A percentile compares a stretch with the other conserved stretches of the same genome.
Evolutionary conservation across 2,329 filamentous ascomycete species (phyloP).

Genomic region (Coniochaeta sp.): DNA sequence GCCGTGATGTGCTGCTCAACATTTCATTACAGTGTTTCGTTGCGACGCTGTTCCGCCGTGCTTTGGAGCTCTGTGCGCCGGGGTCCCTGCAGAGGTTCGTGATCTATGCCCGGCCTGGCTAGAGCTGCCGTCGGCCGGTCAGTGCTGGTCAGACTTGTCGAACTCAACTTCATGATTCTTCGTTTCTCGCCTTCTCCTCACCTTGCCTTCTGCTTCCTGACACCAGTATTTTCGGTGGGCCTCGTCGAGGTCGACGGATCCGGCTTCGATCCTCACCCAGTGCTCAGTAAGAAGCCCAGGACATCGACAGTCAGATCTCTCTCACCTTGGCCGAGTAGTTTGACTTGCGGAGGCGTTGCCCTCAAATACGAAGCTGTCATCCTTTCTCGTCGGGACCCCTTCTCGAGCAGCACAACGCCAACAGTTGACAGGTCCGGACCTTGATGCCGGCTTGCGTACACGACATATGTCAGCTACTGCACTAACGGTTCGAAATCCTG

Average conservation of each 20-base stretch:
- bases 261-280: too few species aligned
- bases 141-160: background rate
- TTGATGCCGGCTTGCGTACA: background rate
- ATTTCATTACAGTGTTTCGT: background rate
- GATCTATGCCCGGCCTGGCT: background rate
- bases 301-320: too few species aligned
- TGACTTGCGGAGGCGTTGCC: background rate
- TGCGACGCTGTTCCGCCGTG: background rate
- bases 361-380: background rate
- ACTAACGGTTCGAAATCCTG: background rate
- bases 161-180: background rate
- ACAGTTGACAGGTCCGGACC: background rate
- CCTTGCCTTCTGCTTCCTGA: background rate
- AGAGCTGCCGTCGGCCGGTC: background rate
- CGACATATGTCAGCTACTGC: background rate
- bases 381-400: background rate
- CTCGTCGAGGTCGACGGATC: background rate
- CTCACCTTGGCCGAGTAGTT: background rate
- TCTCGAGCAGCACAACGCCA: background rate
- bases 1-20: conserved; percentile 1
- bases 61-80: background rate
- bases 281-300: too few species aligned
- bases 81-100: background rate
- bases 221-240: background rate
- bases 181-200: background rate